Conservation (phyloP, 1,139 yeast species). For the Candida buenavistaensis region DNA sequence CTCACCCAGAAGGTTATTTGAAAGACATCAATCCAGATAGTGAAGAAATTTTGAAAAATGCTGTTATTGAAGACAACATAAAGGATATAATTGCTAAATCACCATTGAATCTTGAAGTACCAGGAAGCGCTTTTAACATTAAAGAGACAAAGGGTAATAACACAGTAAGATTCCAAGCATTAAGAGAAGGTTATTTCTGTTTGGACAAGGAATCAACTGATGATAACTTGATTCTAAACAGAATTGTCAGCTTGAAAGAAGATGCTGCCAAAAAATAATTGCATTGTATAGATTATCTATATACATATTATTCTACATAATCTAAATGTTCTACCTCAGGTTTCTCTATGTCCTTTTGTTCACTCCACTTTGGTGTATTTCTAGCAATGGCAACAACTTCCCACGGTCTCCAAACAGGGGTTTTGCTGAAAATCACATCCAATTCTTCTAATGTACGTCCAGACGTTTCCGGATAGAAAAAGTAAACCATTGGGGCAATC, state of each 20-base stretch:
- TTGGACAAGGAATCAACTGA: constrained; percentile 74
- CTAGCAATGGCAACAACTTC: constrained; percentile 38
- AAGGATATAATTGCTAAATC: constrained; percentile 64
- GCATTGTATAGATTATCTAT: no score
- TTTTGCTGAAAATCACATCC: constrained; percentile 54
- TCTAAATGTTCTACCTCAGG: constrained; percentile 11
- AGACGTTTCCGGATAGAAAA: constrained; percentile 62
- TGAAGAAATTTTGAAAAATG: constrained; percentile 63
- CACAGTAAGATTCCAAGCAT: constrained; percentile 95
- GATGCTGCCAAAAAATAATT: constrained; percentile 25
- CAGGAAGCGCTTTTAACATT: constrained; percentile 69
- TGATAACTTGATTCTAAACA: constrained; percentile 70
- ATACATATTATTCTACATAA: constrained; percentile 6
- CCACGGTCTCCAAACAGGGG: constrained; percentile 39
- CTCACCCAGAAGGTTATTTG: constrained; percentile 84
- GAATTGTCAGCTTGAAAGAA: constrained; percentile 90
- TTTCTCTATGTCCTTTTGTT: constrained; percentile 10
- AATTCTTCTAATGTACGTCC: constrained; percentile 60
- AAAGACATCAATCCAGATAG: constrained; percentile 80
- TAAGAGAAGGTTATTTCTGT: constrained; percentile 95
- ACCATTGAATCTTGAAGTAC: constrained; percentile 73
- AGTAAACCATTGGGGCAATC: constrained; percentile 55
- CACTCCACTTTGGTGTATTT: constrained; percentile 6
- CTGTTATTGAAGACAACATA: constrained; percentile 81
- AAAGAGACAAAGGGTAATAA: constrained; percentile 65